phyloP scores from a whole-genome alignment of 768 basidiomycete genomes.

The Mycena haematopus region DNA sequence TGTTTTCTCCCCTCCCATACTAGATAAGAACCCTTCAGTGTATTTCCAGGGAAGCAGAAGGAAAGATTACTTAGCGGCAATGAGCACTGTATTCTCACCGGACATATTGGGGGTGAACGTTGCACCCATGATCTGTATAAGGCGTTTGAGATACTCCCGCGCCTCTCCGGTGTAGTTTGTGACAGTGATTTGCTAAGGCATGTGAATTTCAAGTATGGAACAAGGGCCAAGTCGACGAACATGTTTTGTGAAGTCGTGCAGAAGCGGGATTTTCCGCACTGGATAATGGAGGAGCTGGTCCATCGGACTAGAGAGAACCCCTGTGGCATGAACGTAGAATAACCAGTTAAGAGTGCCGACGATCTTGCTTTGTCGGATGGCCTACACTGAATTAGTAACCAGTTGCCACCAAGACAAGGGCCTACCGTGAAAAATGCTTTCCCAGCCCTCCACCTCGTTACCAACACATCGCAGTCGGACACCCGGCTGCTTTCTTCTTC shows the following conservation, averaged over 20 bases:
- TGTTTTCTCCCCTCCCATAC: slow-evolving; percentile 64
- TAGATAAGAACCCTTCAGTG: slow-evolving; percentile 28
- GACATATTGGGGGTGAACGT: slow-evolving; percentile 85
- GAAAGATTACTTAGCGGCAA: slow-evolving; percentile 78
- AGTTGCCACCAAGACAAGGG: neutral
- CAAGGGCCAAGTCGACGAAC: slow-evolving; percentile 47
- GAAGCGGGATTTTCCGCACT: slow-evolving; percentile 64
- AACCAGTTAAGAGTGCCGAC: slow-evolving; percentile 87
- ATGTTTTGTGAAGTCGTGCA: slow-evolving; percentile 58
- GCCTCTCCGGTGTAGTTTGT: slow-evolving; percentile 90
- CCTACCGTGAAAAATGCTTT: slow-evolving; percentile 71
- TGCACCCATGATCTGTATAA: slow-evolving; percentile 80
- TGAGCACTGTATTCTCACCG: slow-evolving; percentile 75
- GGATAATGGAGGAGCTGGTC: slow-evolving; percentile 89
- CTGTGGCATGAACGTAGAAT: slow-evolving; percentile 75
- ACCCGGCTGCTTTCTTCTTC: slow-evolving; percentile 48
- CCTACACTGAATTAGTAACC: slow-evolving; percentile 47
- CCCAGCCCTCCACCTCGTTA: slow-evolving; percentile 75
- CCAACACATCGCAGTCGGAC: slow-evolving; percentile 69
- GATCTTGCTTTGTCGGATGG: slow-evolving; percentile 59
- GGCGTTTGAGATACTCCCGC: slow-evolving; percentile 85
- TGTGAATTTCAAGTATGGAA: neutral
- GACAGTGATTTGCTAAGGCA: slow-evolving; percentile 72
- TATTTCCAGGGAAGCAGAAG: neutral
- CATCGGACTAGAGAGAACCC: slow-evolving; percentile 64